Base-by-base conservation (phyloP, 768 basidiomycete genomes). In the Calocybe indica region DNA sequence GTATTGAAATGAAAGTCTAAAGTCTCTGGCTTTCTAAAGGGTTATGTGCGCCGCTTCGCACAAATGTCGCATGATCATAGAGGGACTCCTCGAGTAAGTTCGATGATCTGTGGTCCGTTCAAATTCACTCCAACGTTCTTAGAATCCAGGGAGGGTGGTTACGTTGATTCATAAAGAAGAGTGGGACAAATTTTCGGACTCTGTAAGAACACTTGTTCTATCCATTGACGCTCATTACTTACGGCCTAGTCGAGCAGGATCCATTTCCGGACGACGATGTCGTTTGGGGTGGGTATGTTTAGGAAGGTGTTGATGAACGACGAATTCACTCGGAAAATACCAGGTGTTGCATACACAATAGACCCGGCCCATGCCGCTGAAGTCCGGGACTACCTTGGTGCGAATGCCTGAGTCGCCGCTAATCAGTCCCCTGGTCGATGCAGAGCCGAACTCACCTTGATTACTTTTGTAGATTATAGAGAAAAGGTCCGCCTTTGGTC, bases 41-140 rank as follows among this genome's bases (percentile, higher is more conserved):
- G 89, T 32, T 92, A 92, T 51, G 88, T 94, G 0, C 79, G 92
- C 1, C 73, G 93, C 28, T 96, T 96, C 57, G 90, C 92, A 0
- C 92, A 95, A 65, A 79, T 80, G 59, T 94, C 91, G 47, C 88
- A 92, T 61, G 93, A 97, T 59, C 93, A 97, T 64, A 77, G 93
- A 8, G 93, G 93, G 13, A 94, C 92, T 0, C 88, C 83, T 2
- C 85, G 92, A 70, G 85, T 88, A 35, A 45, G 65, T 47, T 7
- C 31, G 30, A 6, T 7, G 6, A 40, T 47, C 37, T 10, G 39
- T 40, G 28, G 14, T 43, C 13, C 37, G 34, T 51, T 29, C 30
- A 43, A 22, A 22, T 22, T 22, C 22, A 22, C 4, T 22, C 22
- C 4, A 22, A 22, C 22, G 34, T 43, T 13, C 22, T 4, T 53